phyloP scores from a whole-genome alignment of 2,329 filamentous ascomycete genomes.

The Myriangium duriaei region DNA sequence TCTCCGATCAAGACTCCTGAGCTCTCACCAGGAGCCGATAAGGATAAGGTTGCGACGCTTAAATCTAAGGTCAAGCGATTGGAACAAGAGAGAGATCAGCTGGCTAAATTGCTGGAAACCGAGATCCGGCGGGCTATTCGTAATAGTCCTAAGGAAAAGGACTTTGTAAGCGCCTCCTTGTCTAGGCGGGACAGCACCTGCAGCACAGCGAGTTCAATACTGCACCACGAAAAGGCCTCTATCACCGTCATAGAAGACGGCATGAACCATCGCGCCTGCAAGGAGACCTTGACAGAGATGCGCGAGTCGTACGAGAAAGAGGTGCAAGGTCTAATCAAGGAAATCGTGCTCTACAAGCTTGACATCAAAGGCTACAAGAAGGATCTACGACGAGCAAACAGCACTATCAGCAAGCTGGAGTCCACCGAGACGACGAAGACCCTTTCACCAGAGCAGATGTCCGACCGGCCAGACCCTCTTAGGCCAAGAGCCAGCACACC shows the following conservation, averaged over 20 bases:
- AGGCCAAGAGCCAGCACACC: too few species aligned
- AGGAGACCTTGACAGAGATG: slow-evolving; percentile 19
- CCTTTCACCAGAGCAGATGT: slow-evolving; percentile 7
- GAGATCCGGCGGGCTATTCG: slow-evolving; percentile 4
- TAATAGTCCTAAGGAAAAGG: slow-evolving; percentile 4
- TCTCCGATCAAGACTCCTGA: background rate
- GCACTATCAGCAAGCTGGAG: slow-evolving; percentile 20
- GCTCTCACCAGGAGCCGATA: background rate
- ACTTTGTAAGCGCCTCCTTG: slow-evolving; percentile 1
- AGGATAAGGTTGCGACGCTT: background rate
- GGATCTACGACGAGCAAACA: slow-evolving; percentile 20
- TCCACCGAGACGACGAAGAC: background rate
- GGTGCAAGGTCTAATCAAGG: slow-evolving; percentile 32
- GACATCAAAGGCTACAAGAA: slow-evolving; percentile 36
- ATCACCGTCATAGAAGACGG: slow-evolving; percentile 9
- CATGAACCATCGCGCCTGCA: slow-evolving; percentile 9
- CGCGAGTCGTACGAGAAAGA: slow-evolving; percentile 23
- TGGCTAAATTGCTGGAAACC: slow-evolving; percentile 3
- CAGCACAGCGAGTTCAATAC: slow-evolving; percentile 4
- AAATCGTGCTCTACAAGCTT: slow-evolving; percentile 38
- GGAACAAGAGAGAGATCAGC: slow-evolving; percentile 16
- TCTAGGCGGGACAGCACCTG: slow-evolving; percentile 5
- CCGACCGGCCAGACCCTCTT: slow-evolving; percentile 1
- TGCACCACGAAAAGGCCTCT: background rate
- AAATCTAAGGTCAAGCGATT: slow-evolving; percentile 7